A percentile compares a stretch with the other conserved stretches of the same genome.
These are phyloP conservation scores for Tieghemiomyces parasiticus DNA, from an alignment of 192 early-diverging fungal species.

Conservation along the genomic window DNA sequence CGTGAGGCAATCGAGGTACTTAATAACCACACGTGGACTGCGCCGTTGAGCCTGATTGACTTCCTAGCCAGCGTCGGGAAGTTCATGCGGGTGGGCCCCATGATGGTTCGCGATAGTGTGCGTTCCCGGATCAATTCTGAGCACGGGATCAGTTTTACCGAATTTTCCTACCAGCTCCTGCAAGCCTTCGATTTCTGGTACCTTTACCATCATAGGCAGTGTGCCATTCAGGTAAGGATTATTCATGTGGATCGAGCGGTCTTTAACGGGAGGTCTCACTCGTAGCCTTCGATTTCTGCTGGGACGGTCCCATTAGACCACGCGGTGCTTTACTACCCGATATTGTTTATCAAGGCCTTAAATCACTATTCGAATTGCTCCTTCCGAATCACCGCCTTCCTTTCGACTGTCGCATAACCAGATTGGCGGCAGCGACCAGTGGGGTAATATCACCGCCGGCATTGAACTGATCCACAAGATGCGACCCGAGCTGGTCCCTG, in stretches of 20 bases:
- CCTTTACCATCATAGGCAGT: constrained; percentile 44
- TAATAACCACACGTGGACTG: constrained; percentile 75
- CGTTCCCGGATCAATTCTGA: constrained; percentile 56
- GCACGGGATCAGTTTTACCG: constrained; percentile 88
- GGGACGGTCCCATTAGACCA: too few relatives aligned
- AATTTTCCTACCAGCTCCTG: constrained; percentile 91
- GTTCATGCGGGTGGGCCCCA: constrained; percentile 58
- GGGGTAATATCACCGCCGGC: constrained; percentile 93
- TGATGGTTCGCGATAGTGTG: constrained; percentile 85
- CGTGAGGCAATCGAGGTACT: constrained; percentile 34
- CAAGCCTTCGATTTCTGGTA: constrained; percentile 92
- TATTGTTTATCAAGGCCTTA: too few relatives aligned
- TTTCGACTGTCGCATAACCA: too few relatives aligned
- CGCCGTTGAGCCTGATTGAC: constrained; percentile 48
- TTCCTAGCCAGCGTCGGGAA: constrained; percentile 71
- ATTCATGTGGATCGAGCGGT: too few relatives aligned
- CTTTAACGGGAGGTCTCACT: too few relatives aligned
- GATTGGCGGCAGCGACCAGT: constrained; percentile 92
- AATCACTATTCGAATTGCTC: too few relatives aligned
- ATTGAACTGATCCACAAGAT: constrained; percentile 76
- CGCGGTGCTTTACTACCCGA: too few relatives aligned
- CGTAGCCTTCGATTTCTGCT: too few relatives aligned
- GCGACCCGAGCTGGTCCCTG: constrained; percentile 13
- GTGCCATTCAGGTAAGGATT: constrained; percentile 48
- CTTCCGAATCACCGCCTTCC: too few relatives aligned